Conservation (phyloP, 192 early-diverging fungal species). For the Jimgerdemannia flammicorona region DNA sequence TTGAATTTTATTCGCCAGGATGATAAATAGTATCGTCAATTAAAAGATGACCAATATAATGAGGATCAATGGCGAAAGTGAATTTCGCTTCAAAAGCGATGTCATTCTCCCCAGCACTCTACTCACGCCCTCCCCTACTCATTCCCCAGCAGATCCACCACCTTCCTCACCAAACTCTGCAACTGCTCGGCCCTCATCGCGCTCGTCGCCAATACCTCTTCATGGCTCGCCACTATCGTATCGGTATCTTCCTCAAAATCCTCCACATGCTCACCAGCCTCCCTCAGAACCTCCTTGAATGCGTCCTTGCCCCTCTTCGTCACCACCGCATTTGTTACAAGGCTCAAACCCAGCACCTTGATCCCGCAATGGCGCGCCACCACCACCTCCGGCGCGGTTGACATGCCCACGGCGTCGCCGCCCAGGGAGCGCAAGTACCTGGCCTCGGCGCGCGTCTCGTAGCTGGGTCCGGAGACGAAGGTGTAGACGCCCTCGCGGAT, state of each 20-base stretch:
- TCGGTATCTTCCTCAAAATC: conserved; percentile 31
- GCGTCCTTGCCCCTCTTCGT: conserved; percentile 35
- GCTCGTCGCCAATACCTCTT: conserved; percentile 65
- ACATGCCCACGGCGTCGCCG: conserved; percentile 86
- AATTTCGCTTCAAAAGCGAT: too few species aligned
- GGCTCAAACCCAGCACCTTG: conserved; percentile 69
- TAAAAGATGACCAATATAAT: too few species aligned
- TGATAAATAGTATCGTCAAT: too few species aligned
- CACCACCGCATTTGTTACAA: conserved; percentile 75
- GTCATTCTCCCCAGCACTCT: too few species aligned
- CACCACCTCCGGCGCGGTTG: conserved; percentile 84
- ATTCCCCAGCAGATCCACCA: conserved; percentile 33
- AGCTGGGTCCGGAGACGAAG: conserved; percentile 89
- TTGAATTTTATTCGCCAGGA: too few species aligned
- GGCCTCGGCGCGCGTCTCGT: conserved; percentile 85
- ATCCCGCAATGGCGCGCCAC: conserved; percentile 84
- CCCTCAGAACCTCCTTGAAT: conserved; percentile 22
- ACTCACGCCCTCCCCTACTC: not conserved
- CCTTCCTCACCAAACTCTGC: conserved; percentile 44
- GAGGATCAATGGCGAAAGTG: too few species aligned
- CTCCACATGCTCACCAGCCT: conserved; percentile 21
- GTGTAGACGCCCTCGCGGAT: conserved; percentile 80
- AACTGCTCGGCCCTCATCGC: conserved; percentile 50
- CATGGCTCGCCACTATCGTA: conserved; percentile 53
- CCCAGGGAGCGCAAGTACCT: conserved; percentile 63